A percentile compares a stretch with the other conserved stretches of the same genome.
Conservation (phyloP, 225 moss, liverwort and hornwort genomes). For the Neckera pumila region DNA sequence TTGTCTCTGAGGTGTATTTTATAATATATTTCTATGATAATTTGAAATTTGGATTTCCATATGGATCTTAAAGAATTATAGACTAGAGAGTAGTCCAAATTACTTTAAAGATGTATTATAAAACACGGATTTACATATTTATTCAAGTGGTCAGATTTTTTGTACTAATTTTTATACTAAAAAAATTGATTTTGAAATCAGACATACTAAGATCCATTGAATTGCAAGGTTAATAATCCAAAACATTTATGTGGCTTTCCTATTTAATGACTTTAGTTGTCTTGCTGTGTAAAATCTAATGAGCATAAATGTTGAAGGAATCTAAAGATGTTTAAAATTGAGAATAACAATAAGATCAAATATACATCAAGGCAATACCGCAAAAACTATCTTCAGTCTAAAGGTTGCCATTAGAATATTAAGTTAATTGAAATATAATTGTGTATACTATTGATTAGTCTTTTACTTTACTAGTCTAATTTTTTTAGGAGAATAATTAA, state of each 20-base stretch:
- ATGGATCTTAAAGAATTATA: neutral
- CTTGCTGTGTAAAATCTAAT: neutral
- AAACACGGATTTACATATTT: neutral
- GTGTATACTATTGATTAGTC: too few species aligned
- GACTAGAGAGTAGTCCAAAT: neutral
- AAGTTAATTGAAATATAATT: neutral
- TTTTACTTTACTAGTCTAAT: neutral
- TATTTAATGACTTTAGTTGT: neutral
- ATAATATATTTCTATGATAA: accelerated
- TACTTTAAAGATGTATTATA: neutral
- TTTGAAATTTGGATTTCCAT: neutral
- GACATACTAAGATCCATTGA: neutral
- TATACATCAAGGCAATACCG: too few species aligned
- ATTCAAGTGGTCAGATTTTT: too few species aligned
- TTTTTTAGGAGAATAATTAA: neutral
- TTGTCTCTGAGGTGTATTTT: neutral
- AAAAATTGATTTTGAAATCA: neutral
- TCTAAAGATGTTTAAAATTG: neutral
- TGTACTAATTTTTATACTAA: too few species aligned
- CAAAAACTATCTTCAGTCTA: neutral
- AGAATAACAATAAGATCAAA: neutral
- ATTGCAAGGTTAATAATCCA: accelerated
- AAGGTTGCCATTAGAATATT: neutral
- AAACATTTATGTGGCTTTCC: neutral
- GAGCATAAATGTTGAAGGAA: accelerated